Evolutionary conservation across 129 eudicot genomes (phyloP).

Genomic region (Pulicaria dysenterica): DNA sequence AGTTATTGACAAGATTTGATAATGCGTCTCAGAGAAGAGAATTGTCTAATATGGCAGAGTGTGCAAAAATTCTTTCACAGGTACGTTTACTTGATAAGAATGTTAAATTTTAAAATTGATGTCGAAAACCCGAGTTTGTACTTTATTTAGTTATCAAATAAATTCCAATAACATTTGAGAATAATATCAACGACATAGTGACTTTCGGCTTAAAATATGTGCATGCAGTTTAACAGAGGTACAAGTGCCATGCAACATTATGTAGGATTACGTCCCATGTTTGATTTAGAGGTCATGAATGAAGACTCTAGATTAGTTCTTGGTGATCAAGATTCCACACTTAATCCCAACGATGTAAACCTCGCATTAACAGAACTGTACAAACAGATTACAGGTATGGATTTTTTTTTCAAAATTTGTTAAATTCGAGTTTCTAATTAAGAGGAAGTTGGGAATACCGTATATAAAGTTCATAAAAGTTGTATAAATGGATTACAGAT

Average conservation of each 20-base stretch:
- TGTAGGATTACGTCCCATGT: constrained; percentile 95
- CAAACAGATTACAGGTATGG: constrained; percentile 75
- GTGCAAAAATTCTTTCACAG: constrained; percentile 90
- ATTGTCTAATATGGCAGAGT: constrained; percentile 84
- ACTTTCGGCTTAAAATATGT: constrained; percentile 18
- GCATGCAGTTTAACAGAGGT: constrained; percentile 87
- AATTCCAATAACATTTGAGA: neutral
- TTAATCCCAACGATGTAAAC: constrained; percentile 65
- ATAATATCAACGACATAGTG: constrained; percentile 18
- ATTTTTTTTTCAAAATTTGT: constrained; percentile 2
- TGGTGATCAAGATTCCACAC: constrained; percentile 68
- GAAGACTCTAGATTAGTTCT: constrained; percentile 72
- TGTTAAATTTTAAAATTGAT: constrained; percentile 9
- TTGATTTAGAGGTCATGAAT: constrained; percentile 92
- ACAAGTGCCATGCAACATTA: constrained; percentile 99
- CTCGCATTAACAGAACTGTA: constrained; percentile 70
- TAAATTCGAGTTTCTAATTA: neutral
- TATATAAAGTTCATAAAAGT: constrained; percentile 6
- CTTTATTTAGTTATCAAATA: neutral
- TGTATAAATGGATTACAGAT: constrained; percentile 50
- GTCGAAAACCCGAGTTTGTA: neutral
- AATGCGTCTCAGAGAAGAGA: constrained; percentile 87
- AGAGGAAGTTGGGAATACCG: neutral
- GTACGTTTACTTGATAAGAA: constrained; percentile 35
- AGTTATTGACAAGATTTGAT: constrained; percentile 76